These are phyloP conservation scores for Trichomonas tenax DNA, from an alignment of 208 protist genomes.

Conservation along the genomic window DNA sequence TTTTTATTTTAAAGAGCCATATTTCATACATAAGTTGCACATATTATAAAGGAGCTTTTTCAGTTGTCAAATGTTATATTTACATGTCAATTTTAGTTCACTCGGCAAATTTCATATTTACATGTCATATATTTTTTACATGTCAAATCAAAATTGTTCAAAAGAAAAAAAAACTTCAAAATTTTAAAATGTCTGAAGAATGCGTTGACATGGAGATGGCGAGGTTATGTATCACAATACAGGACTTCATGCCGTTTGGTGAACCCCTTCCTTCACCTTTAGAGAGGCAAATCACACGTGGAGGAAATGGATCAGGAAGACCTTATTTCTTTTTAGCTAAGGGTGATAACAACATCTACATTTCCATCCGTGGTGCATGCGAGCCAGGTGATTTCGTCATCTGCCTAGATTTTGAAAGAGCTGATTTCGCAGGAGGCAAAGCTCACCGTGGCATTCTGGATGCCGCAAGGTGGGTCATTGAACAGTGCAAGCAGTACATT, in stretches of 20 bases:
- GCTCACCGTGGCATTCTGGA: neutral
- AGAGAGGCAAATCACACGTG: neutral
- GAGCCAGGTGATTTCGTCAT: neutral
- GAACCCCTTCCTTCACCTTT: neutral
- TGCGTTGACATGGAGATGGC: slow-evolving; percentile 4
- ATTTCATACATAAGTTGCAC: no score
- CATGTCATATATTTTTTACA: no score
- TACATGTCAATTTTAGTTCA: no score
- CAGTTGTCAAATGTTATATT: no score
- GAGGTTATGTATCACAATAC: neutral
- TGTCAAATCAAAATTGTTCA: no score
- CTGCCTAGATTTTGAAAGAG: neutral
- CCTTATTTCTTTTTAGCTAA: neutral
- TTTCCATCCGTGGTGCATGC: neutral
- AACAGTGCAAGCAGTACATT: neutral
- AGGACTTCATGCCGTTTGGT: neutral
- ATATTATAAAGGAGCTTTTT: no score
- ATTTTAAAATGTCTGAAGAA: neutral
- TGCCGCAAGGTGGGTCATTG: neutral
- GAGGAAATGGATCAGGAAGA: neutral
- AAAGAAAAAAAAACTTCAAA: neutral
- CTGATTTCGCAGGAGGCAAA: neutral
- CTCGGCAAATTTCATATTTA: no score
- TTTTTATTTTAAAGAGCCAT: no score
- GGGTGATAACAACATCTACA: neutral